Evolutionary conservation across 306 rosid species (phyloP), one percentile per base, ranked within the genome.

Genomic region (Prinsepia uniflora): DNA sequence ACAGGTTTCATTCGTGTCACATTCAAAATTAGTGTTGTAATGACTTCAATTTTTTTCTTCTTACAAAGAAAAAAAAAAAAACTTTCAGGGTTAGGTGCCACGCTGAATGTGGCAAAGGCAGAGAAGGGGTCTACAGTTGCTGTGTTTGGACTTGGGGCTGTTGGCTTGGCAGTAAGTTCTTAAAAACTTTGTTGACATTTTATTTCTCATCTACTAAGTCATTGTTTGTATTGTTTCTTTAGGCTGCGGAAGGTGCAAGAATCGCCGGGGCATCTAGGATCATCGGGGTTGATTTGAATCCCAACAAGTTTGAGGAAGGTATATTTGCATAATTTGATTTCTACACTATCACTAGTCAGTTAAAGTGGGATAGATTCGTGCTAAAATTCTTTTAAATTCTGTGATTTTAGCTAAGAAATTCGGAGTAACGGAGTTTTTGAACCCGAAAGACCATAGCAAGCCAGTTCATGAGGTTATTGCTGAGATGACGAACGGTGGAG

Each of bases 231-330:
- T 46, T 63, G 13, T 22, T 24, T 39, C 10, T 57, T 64, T 64
- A 76, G 81, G 84, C 81, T 77, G 84, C 84, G 20, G 79, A 83
- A 57, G 87, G 84, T 15, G 87, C 80, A 53, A 76, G 84, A 67
- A 67, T 83, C 61, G 43, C 80, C 7, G 79, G 82, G 71, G 84
- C 80, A 10, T 71, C 87, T 6, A 80, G 84, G 74, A 83, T 80
- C 49, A 77, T 83, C 39, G 84, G 87, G 41, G 19, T 83, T 61
- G 84, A 83, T 45, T 65, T 76, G 57, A 83, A 76, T 44, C 58
- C 84, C 4, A 66, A 50, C 2, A 57, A 76, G 30, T 74, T 46
- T 46, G 84, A 83, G 56, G 71, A 66, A 77, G 87, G 87, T 77
- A 68, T 55, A 67, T 39, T 46, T 17, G 1, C 10, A 20, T 30